A percentile compares a stretch with the other conserved stretches of the same genome.
phyloP scores from a whole-genome alignment of 768 basidiomycete species.

The Leccinum subtestaceum region DNA sequence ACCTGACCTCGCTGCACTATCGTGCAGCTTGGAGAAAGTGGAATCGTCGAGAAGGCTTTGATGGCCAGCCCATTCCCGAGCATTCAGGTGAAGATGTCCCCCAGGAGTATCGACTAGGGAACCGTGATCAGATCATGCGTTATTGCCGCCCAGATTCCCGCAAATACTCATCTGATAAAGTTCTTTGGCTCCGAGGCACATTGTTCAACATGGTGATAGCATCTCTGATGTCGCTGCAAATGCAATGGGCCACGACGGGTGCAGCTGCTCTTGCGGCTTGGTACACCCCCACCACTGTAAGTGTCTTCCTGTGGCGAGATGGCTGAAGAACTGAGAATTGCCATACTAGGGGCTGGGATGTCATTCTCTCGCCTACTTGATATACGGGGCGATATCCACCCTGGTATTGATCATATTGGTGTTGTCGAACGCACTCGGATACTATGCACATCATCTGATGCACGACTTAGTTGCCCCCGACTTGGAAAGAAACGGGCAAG shows the following conservation, averaged over 20 bases:
- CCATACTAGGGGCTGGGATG: conserved; percentile 31
- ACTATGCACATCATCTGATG: conserved; percentile 13
- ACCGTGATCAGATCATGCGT: conserved; percentile 11
- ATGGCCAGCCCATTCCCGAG: neutral
- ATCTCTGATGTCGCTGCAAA: conserved; percentile 25
- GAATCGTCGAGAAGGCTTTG: neutral
- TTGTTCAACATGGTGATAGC: conserved; percentile 28
- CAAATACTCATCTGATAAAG: neutral
- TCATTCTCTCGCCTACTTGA: conserved; percentile 31
- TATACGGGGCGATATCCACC: conserved; percentile 31
- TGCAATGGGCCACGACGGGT: conserved; percentile 35
- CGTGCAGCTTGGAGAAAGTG: conserved; percentile 15
- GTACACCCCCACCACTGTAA: conserved; percentile 31
- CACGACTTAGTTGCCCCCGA: neutral
- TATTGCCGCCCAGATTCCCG: conserved; percentile 13
- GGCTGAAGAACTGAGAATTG: neutral
- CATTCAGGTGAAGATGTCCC: neutral
- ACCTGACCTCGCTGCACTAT: conserved; percentile 16
- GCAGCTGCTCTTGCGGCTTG: neutral
- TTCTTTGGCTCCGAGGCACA: conserved; percentile 23
- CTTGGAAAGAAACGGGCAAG: neutral
- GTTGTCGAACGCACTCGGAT: conserved; percentile 26
- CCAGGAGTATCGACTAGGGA: conserved; percentile 18
- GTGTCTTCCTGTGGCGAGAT: neutral
- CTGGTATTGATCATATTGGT: conserved; percentile 30